Conservation (phyloP, 2,329 filamentous ascomycete genomes). For the Metarhizium brunneum region DNA sequence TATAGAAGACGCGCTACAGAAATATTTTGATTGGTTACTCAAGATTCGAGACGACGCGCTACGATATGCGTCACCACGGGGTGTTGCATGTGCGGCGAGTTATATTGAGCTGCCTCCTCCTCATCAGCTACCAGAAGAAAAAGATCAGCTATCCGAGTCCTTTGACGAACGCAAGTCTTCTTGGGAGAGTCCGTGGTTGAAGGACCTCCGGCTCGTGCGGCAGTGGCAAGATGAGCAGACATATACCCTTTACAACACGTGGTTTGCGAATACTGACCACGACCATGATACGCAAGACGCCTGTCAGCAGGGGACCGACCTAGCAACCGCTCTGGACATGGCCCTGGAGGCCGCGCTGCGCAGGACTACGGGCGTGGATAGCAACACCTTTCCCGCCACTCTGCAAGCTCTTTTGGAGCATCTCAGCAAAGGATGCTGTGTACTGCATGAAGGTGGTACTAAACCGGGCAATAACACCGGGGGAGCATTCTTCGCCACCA, state of each 20-base stretch:
- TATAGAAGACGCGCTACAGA: not conserved
- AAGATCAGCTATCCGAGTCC: not conserved
- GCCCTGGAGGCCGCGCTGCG: not conserved
- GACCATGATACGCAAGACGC: not conserved
- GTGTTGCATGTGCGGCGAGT: not conserved
- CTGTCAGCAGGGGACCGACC: not conserved
- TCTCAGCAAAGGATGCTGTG: not conserved
- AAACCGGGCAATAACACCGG: not conserved
- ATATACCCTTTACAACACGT: not conserved
- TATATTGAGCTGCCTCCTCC: not conserved
- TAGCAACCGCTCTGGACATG: not conserved
- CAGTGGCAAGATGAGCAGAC: not conserved
- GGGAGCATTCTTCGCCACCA: not conserved
- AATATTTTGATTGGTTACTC: not conserved
- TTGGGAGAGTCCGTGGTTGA: not conserved
- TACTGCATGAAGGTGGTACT: not conserved
- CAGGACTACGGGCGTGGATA: not conserved
- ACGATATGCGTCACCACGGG: not conserved
- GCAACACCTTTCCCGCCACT: not conserved
- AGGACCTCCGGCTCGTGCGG: not conserved
- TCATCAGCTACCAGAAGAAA: not conserved
- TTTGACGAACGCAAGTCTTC: not conserved
- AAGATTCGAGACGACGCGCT: not conserved
- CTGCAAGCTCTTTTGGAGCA: conserved; percentile 4
- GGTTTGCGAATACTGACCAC: not conserved